Conservation (phyloP, 83 land plant species). For the Picea mariana region DNA sequence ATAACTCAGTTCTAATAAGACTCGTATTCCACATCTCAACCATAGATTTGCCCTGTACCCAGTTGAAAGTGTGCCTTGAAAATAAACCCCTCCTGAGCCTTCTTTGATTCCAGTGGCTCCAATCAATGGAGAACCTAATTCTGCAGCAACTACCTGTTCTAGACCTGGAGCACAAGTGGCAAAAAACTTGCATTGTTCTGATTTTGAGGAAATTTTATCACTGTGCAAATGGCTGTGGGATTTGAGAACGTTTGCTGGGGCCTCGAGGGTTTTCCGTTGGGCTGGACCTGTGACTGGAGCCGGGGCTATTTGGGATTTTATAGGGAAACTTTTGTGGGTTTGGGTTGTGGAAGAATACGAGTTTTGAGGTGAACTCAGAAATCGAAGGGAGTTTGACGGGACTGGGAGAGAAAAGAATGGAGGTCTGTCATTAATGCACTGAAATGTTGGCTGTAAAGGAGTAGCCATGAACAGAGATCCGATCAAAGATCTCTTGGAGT, state of each 20-base stretch:
- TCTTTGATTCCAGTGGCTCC: slow-evolving; percentile 27
- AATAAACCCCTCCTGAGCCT: slow-evolving; percentile 47
- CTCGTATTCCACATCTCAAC: slow-evolving; percentile 47
- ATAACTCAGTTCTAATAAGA: slow-evolving; percentile 34
- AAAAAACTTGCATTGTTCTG: slow-evolving; percentile 22
- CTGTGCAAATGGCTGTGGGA: not conserved
- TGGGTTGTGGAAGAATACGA: not conserved
- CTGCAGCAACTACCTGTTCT: slow-evolving; percentile 49
- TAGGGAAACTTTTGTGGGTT: not conserved
- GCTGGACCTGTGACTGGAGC: not conserved
- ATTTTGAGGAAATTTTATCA: not conserved
- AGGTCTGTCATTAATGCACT: not conserved
- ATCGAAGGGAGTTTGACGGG: not conserved
- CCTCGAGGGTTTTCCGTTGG: not conserved
- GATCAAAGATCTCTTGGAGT: too few species aligned
- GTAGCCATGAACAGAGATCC: not conserved
- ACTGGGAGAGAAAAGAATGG: not conserved
- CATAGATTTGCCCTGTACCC: slow-evolving; percentile 48
- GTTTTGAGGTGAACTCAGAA: not conserved
- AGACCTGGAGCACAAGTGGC: slow-evolving; percentile 56
- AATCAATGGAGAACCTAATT: slow-evolving; percentile 32
- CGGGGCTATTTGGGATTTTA: not conserved
- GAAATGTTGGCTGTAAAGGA: not conserved
- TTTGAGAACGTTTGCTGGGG: not conserved
- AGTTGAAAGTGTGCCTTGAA: slow-evolving; percentile 31